Evolutionary conservation across 345 rosid species (phyloP).

Genomic region (Hevea brasiliensis): DNA sequence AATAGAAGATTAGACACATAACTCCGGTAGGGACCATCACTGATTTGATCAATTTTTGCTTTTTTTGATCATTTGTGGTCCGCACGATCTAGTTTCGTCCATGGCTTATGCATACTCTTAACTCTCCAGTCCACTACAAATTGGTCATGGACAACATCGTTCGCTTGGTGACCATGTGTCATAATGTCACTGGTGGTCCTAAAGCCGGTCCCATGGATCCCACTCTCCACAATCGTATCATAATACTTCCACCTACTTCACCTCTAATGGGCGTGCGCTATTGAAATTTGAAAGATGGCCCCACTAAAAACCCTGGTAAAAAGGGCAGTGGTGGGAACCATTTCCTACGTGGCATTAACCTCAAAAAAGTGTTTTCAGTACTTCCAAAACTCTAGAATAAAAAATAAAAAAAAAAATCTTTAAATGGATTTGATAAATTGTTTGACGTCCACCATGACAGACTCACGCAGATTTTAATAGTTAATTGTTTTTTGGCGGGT

Average conservation of each 20-base stretch:
- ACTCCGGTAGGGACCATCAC: neutral
- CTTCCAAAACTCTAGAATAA: neutral
- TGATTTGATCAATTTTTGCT: neutral
- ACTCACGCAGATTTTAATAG: neutral
- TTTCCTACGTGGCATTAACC: slow-evolving; percentile 24
- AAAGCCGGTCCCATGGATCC: neutral
- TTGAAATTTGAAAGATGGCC: neutral
- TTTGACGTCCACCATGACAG: slow-evolving; percentile 54
- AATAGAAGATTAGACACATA: neutral
- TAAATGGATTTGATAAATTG: slow-evolving; percentile 46
- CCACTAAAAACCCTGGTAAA: slow-evolving; percentile 24
- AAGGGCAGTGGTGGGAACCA: slow-evolving; percentile 10
- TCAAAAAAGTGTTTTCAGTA: neutral
- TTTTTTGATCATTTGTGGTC: slow-evolving; percentile 1
- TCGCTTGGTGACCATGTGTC: neutral
- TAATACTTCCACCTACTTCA: slow-evolving; percentile 25
- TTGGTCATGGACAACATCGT: too few relatives aligned
- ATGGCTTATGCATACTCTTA: neutral
- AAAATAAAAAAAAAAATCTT: neutral
- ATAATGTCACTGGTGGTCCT: neutral
- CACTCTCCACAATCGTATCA: neutral
- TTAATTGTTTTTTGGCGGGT: slow-evolving; percentile 54
- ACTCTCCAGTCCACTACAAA: too few relatives aligned
- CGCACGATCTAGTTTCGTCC: slow-evolving; percentile 3
- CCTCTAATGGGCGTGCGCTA: neutral